Evolutionary conservation across 495 filamentous ascomycete genomes (phyloP), one percentile per base, ranked within the genome.

Genomic region (Aspergillus ostianus): DNA sequence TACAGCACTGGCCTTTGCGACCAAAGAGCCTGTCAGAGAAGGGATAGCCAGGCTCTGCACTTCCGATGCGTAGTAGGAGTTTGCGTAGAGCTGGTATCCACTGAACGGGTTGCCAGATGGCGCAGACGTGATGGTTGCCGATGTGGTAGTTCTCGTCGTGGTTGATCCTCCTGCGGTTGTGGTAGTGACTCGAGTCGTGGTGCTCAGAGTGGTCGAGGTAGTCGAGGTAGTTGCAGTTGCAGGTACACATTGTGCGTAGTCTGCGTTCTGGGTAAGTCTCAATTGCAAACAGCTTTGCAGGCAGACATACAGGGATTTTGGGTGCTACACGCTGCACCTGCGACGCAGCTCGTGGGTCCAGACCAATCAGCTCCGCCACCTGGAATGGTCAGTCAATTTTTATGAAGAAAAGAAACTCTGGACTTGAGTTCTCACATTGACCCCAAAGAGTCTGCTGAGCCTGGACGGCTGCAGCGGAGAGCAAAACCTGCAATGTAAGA

Each of bases 61-160:
- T 63, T 85, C 82, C 18, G 83, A 82, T 10, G 79, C 70, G 64
- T 85, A 85, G 74, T 80, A 85, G 45, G 75, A 68, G 67, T 85
- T 85, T 56, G 77, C 78, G 69, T 83, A 85, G 60, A 79, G 72
- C 60, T 81, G 69, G 49, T 84, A 77, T 15, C 80, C 82, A 2
- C 50, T 52, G 26, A 52, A 52, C 0, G 50, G 82, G 69, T 86
- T 86, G 18, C 77, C 76, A 10, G 50, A 52, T 6, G 50, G 50
- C 17, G 50, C 50, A n/a, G 50, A 10, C 0, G 50, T 52, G 17
- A 52, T 48, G 19, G 47, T 13, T 20, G 26, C 20, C 17, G 48
- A 32, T n/a, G 51, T 57, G 5, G 50, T 32, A 15, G 21, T 29
- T 19, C 49, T 27, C 6, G 49, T 51, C n/a, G 49, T 51, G 49